phyloP scores from a whole-genome alignment of 2,329 filamentous ascomycete species.

The Aureobasidium sp. region DNA sequence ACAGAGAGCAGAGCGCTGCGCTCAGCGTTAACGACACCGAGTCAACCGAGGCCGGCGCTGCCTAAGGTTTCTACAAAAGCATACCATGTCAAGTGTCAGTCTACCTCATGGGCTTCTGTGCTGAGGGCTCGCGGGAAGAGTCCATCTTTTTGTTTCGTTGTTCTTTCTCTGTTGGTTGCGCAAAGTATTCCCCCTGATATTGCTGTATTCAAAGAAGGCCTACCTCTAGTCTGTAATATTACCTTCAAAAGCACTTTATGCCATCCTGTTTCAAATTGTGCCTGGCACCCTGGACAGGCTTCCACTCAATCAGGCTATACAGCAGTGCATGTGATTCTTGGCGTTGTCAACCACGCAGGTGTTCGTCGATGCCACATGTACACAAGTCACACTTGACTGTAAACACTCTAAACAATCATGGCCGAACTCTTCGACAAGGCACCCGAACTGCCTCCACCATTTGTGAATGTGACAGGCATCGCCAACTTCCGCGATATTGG shows the following conservation, averaged over 20 bases:
- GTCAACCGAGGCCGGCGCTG: constrained; percentile 19
- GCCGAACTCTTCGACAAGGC: constrained; percentile 12
- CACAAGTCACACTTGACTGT: neutral
- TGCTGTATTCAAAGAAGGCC: constrained; percentile 14
- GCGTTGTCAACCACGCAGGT: neutral
- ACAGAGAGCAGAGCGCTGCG: constrained; percentile 45
- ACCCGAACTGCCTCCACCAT: constrained; percentile 25
- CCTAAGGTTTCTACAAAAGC: constrained; percentile 10
- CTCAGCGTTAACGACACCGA: constrained; percentile 18
- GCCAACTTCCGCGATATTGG: constrained; percentile 64
- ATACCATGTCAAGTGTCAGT: constrained; percentile 3
- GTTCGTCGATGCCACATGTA: constrained; percentile 1
- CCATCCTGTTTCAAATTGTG: neutral
- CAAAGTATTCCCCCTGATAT: constrained; percentile 16
- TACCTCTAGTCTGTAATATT: constrained; percentile 15
- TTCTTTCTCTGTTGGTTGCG: constrained; percentile 6
- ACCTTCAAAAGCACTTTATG: constrained; percentile 1
- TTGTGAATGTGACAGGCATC: constrained; percentile 47
- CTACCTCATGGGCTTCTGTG: neutral
- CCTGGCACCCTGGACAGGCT: neutral
- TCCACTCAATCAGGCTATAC: neutral
- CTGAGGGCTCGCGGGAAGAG: neutral
- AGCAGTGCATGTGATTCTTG: constrained; percentile 11
- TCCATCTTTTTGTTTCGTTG: constrained; percentile 11
- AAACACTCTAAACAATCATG: neutral